Conservation (phyloP, 1,284 basidiomycete species). For the Rhodofomes roseus region DNA sequence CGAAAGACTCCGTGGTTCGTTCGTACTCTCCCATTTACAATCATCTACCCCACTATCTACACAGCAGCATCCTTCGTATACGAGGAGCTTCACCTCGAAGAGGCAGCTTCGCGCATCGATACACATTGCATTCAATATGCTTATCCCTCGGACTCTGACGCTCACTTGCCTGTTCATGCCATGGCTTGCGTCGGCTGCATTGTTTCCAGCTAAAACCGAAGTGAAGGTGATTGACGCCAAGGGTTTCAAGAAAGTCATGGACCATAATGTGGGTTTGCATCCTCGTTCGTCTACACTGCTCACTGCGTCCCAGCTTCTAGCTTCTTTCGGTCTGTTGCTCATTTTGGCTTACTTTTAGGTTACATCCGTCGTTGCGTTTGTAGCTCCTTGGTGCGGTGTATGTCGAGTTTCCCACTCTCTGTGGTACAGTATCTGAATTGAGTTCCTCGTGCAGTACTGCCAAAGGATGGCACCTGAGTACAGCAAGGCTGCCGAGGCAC, state of each 20-base stretch:
- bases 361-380: constrained; percentile 81
- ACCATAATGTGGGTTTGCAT: constrained; percentile 59
- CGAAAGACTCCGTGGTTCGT: background rate
- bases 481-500: constrained; percentile 74
- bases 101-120: too few relatives aligned
- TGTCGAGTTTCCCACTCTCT: too few relatives aligned
- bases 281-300: too few relatives aligned
- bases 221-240: constrained; percentile 78
- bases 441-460: constrained; percentile 63
- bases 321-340: too few relatives aligned
- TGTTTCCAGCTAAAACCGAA: constrained; percentile 66
- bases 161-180: constrained; percentile 39
- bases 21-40: background rate
- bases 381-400: constrained; percentile 88
- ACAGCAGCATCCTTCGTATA: background rate
- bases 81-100: too few relatives aligned
- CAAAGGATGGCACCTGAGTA: constrained; percentile 85
- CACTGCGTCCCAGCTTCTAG: too few relatives aligned
- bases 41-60: background rate
- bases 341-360: too few relatives aligned
- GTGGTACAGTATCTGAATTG: background rate
- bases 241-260: constrained; percentile 72
- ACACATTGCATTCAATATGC: constrained; percentile 17
- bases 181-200: constrained; percentile 59
- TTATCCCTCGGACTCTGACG: constrained; percentile 27